These are phyloP conservation scores for Bocquillonia castaneifolia DNA, from an alignment of 441 rosid genomes.

Conservation along the genomic window DNA sequence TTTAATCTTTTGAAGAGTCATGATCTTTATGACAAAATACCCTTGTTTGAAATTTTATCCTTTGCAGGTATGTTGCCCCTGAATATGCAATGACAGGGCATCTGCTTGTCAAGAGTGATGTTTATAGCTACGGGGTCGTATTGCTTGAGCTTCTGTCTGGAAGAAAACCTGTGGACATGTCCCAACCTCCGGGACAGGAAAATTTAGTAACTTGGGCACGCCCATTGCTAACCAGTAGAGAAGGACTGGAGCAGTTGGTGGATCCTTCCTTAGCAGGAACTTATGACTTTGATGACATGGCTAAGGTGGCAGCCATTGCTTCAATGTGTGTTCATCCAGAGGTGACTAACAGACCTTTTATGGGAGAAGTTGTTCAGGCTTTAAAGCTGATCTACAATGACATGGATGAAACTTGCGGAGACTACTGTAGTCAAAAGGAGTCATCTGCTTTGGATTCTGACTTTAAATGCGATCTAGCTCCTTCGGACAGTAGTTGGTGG, in stretches of 20 bases:
- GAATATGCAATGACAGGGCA: constrained; percentile 99
- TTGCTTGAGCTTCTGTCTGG: constrained; percentile 94
- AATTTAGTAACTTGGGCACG: constrained; percentile 97
- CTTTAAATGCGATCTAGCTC: constrained; percentile 64
- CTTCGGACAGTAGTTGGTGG: constrained; percentile 91
- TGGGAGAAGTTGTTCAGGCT: constrained; percentile 99
- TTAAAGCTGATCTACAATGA: constrained; percentile 87
- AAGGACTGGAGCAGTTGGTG: constrained; percentile 73
- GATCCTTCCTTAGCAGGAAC: constrained; percentile 73
- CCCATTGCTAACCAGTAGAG: constrained; percentile 70
- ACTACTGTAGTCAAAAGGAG: constrained; percentile 72
- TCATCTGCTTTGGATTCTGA: constrained; percentile 77
- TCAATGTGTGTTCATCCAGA: constrained; percentile 94
- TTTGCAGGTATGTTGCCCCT: constrained; percentile 89
- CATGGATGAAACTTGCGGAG: constrained; percentile 69
- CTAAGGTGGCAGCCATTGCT: constrained; percentile 94
- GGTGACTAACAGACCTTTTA: constrained; percentile 85
- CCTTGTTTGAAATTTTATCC: constrained; percentile 7
- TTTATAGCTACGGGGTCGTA: constrained; percentile 93
- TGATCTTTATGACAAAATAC: not conserved
- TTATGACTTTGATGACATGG: constrained; percentile 78
- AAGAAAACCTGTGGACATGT: constrained; percentile 96
- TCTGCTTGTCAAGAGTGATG: constrained; percentile 94
- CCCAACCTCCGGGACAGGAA: constrained; percentile 91
- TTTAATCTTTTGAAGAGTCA: not conserved